Conservation (phyloP, 345 rosid species). For the Mallotus nudiflorus region DNA sequence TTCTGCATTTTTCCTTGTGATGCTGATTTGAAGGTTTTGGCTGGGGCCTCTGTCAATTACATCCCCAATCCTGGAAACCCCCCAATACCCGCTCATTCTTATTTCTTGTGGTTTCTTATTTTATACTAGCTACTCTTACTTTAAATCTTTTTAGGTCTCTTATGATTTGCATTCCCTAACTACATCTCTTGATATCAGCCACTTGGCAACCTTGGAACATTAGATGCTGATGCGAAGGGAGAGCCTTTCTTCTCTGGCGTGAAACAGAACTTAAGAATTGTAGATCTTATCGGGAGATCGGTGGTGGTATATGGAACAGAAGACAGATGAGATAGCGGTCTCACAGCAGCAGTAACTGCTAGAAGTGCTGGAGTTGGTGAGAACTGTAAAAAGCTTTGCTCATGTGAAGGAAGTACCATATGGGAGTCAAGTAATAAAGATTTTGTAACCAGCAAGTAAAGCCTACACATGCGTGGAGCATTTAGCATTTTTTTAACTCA, state of each 20-base stretch:
- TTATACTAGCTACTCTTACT: too few species aligned
- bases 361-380: slow-evolving; percentile 97
- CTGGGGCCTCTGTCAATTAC: not conserved
- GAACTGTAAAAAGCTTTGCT: slow-evolving; percentile 84
- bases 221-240: slow-evolving; percentile 59
- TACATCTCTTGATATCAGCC: too few species aligned
- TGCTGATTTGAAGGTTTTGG: not conserved
- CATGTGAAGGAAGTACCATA: slow-evolving; percentile 85
- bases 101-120: not conserved
- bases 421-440: too few species aligned
- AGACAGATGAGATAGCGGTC: slow-evolving; percentile 51
- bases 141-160: too few species aligned
- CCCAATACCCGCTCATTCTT: too few species aligned
- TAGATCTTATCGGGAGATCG: too few species aligned
- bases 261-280: too few species aligned
- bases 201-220: slow-evolving; percentile 98
- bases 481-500: not conserved
- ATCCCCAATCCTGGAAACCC: too few species aligned
- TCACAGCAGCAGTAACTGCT: slow-evolving; percentile 83
- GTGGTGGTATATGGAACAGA: too few species aligned
- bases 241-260: slow-evolving; percentile 66
- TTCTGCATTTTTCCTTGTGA: not conserved
- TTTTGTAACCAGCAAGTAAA: too few species aligned
- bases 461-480: slow-evolving; percentile 26
- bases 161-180: too few species aligned